A percentile compares a stretch with the other conserved stretches of the same genome.
Conservation (phyloP, 2,329 filamentous ascomycete genomes). For the Grosmannia serpens region DNA sequence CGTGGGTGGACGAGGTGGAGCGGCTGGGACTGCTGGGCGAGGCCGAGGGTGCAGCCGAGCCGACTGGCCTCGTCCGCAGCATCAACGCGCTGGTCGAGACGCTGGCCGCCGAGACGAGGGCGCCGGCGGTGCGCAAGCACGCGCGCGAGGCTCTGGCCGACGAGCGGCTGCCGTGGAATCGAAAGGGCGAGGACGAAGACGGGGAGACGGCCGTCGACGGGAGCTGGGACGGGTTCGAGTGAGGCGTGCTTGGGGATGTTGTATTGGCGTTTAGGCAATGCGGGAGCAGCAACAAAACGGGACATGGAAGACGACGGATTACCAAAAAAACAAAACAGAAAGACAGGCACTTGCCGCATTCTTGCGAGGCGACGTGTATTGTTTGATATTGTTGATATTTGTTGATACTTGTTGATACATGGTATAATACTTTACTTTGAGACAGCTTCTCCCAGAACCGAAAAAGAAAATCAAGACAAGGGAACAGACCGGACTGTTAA, state of each 20-base stretch:
- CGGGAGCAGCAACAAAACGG: neutral
- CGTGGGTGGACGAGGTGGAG: conserved; percentile 58
- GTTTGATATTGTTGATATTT: neutral
- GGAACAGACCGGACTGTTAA: neutral
- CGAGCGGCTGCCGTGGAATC: conserved; percentile 57
- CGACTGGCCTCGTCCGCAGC: conserved; percentile 31
- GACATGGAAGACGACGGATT: neutral
- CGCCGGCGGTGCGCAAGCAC: conserved; percentile 60
- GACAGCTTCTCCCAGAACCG: neutral
- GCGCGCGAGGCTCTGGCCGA: conserved; percentile 63
- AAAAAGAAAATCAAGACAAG: neutral
- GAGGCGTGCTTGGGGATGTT: conserved; percentile 4
- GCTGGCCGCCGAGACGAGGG: conserved; percentile 44
- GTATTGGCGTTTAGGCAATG: neutral
- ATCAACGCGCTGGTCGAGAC: conserved; percentile 44
- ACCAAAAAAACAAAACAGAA: too few relatives aligned
- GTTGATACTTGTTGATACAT: neutral
- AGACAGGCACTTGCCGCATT: neutral
- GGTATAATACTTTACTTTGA: neutral
- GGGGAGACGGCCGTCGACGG: conserved; percentile 23
- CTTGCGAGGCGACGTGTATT: neutral
- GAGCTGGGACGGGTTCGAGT: conserved; percentile 62
- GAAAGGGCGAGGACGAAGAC: conserved; percentile 14
- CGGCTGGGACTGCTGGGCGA: conserved; percentile 23
- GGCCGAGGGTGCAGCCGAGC: neutral